Evolutionary conservation across 306 rosid species (phyloP).

Genomic region (Abrus precatorius): DNA sequence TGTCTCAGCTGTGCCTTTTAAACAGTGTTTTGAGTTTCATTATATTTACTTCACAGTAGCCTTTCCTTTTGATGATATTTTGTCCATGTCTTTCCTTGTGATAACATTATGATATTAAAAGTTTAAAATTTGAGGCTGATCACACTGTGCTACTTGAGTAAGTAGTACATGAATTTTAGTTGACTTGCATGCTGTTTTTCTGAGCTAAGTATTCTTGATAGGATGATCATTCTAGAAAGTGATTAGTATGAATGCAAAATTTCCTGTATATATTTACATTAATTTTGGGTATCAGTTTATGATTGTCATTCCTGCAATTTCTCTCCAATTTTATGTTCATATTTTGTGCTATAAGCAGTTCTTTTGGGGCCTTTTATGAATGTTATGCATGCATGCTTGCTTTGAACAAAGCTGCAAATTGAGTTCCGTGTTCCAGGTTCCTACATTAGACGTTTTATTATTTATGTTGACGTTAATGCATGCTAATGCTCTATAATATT

Average conservation of each 20-base stretch:
- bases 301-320: neutral
- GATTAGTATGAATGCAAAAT: neutral
- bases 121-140: slow-evolving; percentile 34
- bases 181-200: neutral
- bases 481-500: slow-evolving; percentile 23
- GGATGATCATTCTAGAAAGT: neutral
- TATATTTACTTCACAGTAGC: slow-evolving; percentile 4
- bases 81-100: slow-evolving; percentile 12
- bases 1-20: slow-evolving; percentile 29
- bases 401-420: slow-evolving; percentile 16
- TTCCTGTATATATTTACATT: slow-evolving; percentile 1
- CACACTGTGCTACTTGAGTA: slow-evolving; percentile 1
- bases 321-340: slow-evolving; percentile 14
- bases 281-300: slow-evolving; percentile 1
- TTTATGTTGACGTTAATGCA: slow-evolving; percentile 14
- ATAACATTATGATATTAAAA: slow-evolving; percentile 23
- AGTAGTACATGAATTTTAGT: slow-evolving; percentile 14
- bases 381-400: slow-evolving; percentile 5
- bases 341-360: neutral
- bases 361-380: slow-evolving; percentile 8
- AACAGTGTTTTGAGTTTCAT: slow-evolving; percentile 32
- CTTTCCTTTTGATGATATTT: slow-evolving; percentile 26
- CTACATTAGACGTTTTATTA: slow-evolving; percentile 1
- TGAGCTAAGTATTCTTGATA: neutral
- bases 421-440: slow-evolving; percentile 25